Conservation (phyloP, 2,329 filamentous ascomycete genomes). For the Verticillium klebahnii region DNA sequence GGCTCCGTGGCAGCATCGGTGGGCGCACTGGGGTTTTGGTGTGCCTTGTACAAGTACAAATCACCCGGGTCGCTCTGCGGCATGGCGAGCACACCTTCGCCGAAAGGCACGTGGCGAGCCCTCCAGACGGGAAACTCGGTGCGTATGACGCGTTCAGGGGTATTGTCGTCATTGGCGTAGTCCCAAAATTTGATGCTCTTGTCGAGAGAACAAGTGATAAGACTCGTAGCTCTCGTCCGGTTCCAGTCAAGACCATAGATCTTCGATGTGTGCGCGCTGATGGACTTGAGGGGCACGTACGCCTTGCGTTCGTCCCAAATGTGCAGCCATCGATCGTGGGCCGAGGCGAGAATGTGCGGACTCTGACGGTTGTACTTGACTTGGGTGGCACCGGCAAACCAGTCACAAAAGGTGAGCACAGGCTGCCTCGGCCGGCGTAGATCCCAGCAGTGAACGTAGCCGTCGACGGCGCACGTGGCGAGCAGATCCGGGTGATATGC, state of each 20-base stretch:
- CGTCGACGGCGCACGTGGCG: constrained; percentile 88
- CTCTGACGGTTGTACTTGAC: constrained; percentile 93
- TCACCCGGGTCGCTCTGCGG: constrained; percentile 83
- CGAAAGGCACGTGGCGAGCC: constrained; percentile 87
- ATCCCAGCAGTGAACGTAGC: constrained; percentile 92
- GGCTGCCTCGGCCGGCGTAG: constrained; percentile 69
- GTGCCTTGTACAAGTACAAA: constrained; percentile 77
- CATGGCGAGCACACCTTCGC: constrained; percentile 82
- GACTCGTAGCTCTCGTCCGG: constrained; percentile 62
- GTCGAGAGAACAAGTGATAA: constrained; percentile 87
- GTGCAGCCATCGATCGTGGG: constrained; percentile 80
- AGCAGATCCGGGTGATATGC: constrained; percentile 86
- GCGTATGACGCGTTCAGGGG: constrained; percentile 70
- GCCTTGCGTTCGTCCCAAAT: constrained; percentile 88
- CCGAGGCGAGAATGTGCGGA: constrained; percentile 81
- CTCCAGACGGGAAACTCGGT: constrained; percentile 88
- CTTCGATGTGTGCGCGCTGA: constrained; percentile 84
- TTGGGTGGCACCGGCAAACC: constrained; percentile 89
- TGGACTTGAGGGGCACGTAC: constrained; percentile 73
- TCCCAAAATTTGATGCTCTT: constrained; percentile 95
- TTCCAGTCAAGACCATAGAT: constrained; percentile 98
- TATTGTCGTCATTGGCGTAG: constrained; percentile 56
- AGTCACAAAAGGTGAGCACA: constrained; percentile 80
- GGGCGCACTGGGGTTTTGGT: constrained; percentile 39
- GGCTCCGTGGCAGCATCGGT: constrained; percentile 41